These are phyloP conservation scores for sweet orange (Citrus sinensis) DNA, from an alignment of 345 rosid genomes.

Conservation along the genomic window DNA sequence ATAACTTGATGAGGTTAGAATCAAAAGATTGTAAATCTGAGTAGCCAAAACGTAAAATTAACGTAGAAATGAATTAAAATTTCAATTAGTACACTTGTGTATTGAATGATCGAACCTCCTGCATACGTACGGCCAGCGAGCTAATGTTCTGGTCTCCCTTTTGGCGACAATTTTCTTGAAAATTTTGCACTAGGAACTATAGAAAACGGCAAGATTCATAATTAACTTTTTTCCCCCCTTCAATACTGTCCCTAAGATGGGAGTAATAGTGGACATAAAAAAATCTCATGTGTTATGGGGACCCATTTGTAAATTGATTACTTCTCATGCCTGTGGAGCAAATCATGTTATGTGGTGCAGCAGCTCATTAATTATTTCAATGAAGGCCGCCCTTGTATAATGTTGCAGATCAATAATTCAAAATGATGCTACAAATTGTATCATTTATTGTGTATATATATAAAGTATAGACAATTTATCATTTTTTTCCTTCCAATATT, in stretches of 20 bases:
- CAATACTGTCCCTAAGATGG: background rate
- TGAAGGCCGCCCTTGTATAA: too few species aligned
- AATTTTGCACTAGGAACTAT: background rate
- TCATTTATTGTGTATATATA: too few species aligned
- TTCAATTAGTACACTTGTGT: too few species aligned
- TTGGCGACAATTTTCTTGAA: conserved; percentile 1
- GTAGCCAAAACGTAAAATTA: too few species aligned
- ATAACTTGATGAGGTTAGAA: too few species aligned
- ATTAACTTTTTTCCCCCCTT: too few species aligned
- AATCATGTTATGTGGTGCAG: background rate
- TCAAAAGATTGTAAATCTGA: too few species aligned
- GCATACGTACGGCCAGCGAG: background rate
- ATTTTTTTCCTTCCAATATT: too few species aligned
- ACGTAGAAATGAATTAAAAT: too few species aligned
- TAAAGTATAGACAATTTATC: too few species aligned
- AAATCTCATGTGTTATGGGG: background rate
- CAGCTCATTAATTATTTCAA: too few species aligned
- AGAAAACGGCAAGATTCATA: background rate
- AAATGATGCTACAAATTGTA: background rate
- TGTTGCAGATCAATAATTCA: background rate
- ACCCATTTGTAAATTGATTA: background rate
- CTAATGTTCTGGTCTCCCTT: background rate
- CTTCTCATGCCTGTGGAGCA: background rate
- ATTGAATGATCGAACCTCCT: too few species aligned
- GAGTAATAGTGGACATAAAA: background rate